Base-by-base conservation (phyloP, 2,329 filamentous ascomycete species). In the Aspergillus sp. region DNA sequence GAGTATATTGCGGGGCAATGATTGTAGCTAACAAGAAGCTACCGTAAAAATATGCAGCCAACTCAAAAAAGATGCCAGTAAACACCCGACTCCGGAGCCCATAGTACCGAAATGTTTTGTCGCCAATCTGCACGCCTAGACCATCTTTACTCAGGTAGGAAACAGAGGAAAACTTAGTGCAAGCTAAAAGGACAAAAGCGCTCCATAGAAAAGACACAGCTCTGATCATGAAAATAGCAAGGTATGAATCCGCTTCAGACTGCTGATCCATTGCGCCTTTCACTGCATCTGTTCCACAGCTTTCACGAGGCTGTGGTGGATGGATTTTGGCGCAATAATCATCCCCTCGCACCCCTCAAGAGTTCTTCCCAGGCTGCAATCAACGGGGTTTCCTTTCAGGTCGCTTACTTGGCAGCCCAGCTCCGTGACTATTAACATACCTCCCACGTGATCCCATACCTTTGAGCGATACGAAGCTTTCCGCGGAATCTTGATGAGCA, bases 361-460 rank as follows among this genome's bases (percentile, higher is more conserved):
- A 14, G 67, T 73, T 58, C 77, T 69, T 6, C 77, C 77, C n/a
- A 69, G 55, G 6, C 73, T 69, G 63, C 82, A 82, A 57, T 82
- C 79, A 35, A 84, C 78, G 3, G 73, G 63, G 37, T 73, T 79
- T 2, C 82, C 82, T 31, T 80, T 68, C 45, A 84, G 67, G 66
- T 85, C 82, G 2, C 75, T 80, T 23, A 84, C 76, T 49, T 74
- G 70, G 8, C 79, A 80, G 6, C 82, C 82, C 2, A 78, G 73
- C 64, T 84, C 82, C 55, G 78, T 68, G 54, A 75, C 79, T 44
- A 84, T 74, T 24, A 84, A 66, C 63, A 81, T 78, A 0, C 81
- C 82, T 5, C 81, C 82, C 1, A 80, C 80, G 68, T 84, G 82
- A 66, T 84, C 82, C 82, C 82, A 84, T n/a, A 82, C 72, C 56